Conservation (phyloP, 495 filamentous ascomycete genomes). For the Xylaria acuta region DNA sequence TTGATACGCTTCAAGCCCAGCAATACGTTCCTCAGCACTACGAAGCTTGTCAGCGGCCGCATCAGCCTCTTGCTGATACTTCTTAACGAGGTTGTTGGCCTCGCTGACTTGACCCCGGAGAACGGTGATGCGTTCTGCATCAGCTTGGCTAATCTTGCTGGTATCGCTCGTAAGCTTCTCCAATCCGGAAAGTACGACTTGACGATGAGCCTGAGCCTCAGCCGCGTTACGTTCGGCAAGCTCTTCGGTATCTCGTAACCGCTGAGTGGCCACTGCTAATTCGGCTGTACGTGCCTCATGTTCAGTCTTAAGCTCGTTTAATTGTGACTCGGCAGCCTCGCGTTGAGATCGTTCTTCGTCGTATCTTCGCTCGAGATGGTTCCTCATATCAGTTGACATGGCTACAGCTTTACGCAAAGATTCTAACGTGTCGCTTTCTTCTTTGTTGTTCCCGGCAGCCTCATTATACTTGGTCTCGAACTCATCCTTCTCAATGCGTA, state of each 20-base stretch:
- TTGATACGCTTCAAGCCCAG: constrained; percentile 94
- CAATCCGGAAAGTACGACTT: constrained; percentile 82
- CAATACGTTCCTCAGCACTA: constrained; percentile 93
- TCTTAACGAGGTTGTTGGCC: constrained; percentile 79
- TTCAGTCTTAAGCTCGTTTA: constrained; percentile 79
- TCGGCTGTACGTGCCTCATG: constrained; percentile 85
- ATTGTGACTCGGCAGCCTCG: constrained; percentile 78
- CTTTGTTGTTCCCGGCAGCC: constrained; percentile 67
- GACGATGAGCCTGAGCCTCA: constrained; percentile 85
- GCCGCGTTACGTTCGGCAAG: constrained; percentile 84
- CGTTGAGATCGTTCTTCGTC: constrained; percentile 82
- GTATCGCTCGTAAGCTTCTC: constrained; percentile 69
- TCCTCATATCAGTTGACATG: constrained; percentile 75
- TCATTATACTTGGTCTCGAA: constrained; percentile 73
- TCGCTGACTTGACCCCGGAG: constrained; percentile 80
- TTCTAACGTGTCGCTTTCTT: constrained; percentile 73
- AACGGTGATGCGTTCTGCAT: constrained; percentile 76
- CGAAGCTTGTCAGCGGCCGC: constrained; percentile 85
- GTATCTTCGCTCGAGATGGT: constrained; percentile 78
- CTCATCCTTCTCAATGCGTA: constrained; percentile 85
- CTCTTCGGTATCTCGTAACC: constrained; percentile 86
- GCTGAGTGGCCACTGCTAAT: constrained; percentile 73
- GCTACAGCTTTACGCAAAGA: constrained; percentile 80
- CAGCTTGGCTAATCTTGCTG: constrained; percentile 57
- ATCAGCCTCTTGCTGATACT: constrained; percentile 91